A percentile compares a stretch with the other conserved stretches of the same genome.
Evolutionary conservation across 768 basidiomycete species (phyloP).

Genomic region (Tulasnella sp.): DNA sequence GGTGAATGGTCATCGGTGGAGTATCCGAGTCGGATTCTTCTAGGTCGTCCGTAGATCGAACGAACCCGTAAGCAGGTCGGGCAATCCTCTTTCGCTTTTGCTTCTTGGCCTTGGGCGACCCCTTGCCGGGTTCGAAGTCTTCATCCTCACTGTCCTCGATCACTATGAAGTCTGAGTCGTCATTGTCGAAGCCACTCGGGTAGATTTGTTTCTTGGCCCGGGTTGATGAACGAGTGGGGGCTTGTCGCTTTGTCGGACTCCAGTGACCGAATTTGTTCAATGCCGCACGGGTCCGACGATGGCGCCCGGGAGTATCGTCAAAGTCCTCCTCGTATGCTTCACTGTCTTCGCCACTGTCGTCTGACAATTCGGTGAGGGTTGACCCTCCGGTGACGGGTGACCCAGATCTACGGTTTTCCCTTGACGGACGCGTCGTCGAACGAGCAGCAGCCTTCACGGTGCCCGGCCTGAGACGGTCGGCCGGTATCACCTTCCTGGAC

Average conservation of each 20-base stretch:
- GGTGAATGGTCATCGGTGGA: constrained; percentile 61
- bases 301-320: constrained; percentile 28
- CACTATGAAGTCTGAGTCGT: background rate
- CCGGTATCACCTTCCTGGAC: constrained; percentile 59
- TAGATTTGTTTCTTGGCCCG: constrained; percentile 42
- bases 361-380: background rate
- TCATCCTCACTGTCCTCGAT: constrained; percentile 9
- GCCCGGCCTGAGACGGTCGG: constrained; percentile 54
- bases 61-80: constrained; percentile 48
- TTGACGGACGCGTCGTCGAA: background rate
- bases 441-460: background rate
- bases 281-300: background rate
- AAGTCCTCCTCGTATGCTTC: constrained; percentile 41
- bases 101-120: background rate
- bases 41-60: constrained; percentile 51
- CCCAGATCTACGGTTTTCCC: background rate
- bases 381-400: background rate
- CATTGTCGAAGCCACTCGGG: background rate
- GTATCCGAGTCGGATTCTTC: constrained; percentile 49
- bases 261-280: constrained; percentile 35
- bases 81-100: constrained; percentile 2
- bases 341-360: constrained; percentile 25
- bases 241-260: constrained; percentile 35
- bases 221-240: constrained; percentile 53
- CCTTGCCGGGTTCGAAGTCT: background rate